These are phyloP conservation scores for Pseudocercospora macadamiae DNA, from an alignment of 2,329 filamentous ascomycete genomes.

Conservation along the genomic window DNA sequence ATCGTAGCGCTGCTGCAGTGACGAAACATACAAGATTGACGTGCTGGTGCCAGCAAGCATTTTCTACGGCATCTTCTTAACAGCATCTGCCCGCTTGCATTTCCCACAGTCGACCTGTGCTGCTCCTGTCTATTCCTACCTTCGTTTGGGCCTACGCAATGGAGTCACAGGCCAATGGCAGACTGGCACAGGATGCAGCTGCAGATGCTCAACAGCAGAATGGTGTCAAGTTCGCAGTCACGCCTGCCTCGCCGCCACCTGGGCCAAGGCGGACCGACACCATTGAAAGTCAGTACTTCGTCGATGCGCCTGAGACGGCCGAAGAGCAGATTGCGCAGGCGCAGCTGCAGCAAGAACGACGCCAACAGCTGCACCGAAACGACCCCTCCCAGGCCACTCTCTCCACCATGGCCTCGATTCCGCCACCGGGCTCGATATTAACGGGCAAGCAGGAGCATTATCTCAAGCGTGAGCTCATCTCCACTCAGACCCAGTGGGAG, in stretches of 20 bases:
- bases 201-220: conserved; percentile 4
- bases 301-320: conserved; percentile 34
- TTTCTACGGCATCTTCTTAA: not conserved
- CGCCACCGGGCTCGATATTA: conserved; percentile 64
- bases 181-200: conserved; percentile 4
- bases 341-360: conserved; percentile 20
- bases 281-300: conserved; percentile 34
- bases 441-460: conserved; percentile 99
- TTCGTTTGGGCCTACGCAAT: conserved; percentile 3
- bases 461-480: conserved; percentile 92
- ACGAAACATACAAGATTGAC: not conserved
- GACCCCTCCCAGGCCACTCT: conserved; percentile 32
- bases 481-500: conserved; percentile 85
- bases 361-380: conserved; percentile 30
- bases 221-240: conserved; percentile 15
- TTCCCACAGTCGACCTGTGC: not conserved
- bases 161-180: conserved; percentile 13
- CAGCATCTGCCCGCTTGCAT: not conserved
- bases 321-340: conserved; percentile 23
- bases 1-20: not conserved
- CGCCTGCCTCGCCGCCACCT: conserved; percentile 19
- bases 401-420: conserved; percentile 48
- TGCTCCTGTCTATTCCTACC: not conserved
- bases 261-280: conserved; percentile 30
- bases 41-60: not conserved